These are phyloP conservation scores for Linum usitatissimum DNA, from an alignment of 345 rosid genomes.

Conservation along the genomic window DNA sequence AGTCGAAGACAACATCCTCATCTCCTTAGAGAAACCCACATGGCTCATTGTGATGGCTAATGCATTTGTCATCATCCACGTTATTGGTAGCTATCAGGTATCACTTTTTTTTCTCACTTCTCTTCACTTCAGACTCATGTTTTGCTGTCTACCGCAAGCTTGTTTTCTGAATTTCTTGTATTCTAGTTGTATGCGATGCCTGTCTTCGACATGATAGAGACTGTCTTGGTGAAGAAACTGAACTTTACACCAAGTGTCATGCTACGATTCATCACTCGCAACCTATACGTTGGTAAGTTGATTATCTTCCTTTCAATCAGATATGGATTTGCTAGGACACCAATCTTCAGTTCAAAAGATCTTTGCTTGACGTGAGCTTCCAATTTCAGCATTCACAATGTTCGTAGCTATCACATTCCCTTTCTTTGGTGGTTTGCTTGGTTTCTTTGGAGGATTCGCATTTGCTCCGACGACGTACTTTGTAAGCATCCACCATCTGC, in stretches of 20 bases:
- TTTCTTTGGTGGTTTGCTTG: slow-evolving; percentile 60
- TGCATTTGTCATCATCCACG: slow-evolving; percentile 52
- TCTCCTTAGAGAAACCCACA: slow-evolving; percentile 47
- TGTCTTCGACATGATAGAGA: slow-evolving; percentile 53
- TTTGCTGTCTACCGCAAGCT: background rate
- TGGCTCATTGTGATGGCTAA: slow-evolving; percentile 51
- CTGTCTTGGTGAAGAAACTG: slow-evolving; percentile 33
- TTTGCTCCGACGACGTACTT: slow-evolving; percentile 67
- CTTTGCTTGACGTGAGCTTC: slow-evolving; percentile 4
- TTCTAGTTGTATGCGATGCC: slow-evolving; percentile 52
- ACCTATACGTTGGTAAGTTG: slow-evolving; percentile 42
- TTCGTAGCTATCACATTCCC: slow-evolving; percentile 46
- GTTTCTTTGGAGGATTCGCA: slow-evolving; percentile 78
- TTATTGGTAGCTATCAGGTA: slow-evolving; percentile 72
- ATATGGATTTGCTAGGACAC: background rate
- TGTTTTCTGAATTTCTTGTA: background rate
- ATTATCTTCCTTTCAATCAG: background rate
- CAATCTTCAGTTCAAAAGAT: background rate
- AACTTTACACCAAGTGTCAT: slow-evolving; percentile 33
- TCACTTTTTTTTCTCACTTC: background rate
- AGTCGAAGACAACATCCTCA: slow-evolving; percentile 49
- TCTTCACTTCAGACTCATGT: background rate
- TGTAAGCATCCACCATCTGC: slow-evolving; percentile 20
- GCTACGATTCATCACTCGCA: slow-evolving; percentile 48
- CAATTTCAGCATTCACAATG: slow-evolving; percentile 42